A percentile compares a stretch with the other conserved stretches of the same genome.
phyloP scores from a whole-genome alignment of 331 rosid species.

The Malus hybrid region DNA sequence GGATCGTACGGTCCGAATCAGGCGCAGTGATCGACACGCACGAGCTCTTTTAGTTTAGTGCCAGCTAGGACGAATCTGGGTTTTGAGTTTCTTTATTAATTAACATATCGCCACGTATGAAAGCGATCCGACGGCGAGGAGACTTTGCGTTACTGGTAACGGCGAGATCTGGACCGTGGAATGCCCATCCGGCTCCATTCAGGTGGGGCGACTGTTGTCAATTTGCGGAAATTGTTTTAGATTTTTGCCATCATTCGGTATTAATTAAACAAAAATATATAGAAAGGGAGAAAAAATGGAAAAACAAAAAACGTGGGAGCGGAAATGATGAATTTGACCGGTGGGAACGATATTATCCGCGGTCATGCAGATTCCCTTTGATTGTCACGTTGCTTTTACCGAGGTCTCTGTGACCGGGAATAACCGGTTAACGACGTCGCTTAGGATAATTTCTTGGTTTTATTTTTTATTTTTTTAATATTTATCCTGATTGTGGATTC shows the following conservation, averaged over 20 bases:
- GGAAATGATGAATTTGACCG: slow-evolving; percentile 75
- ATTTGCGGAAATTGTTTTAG: slow-evolving; percentile 27
- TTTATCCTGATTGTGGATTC: not conserved
- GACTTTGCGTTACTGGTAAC: slow-evolving; percentile 3
- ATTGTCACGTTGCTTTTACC: slow-evolving; percentile 54
- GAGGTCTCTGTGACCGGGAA: slow-evolving; percentile 47
- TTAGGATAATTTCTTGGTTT: slow-evolving; percentile 6
- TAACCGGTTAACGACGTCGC: slow-evolving; percentile 38
- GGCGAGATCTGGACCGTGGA: slow-evolving; percentile 37
- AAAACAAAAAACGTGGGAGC: slow-evolving; percentile 36
- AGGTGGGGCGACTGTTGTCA: slow-evolving; percentile 30
- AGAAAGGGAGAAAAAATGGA: not conserved
- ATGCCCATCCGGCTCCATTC: slow-evolving; percentile 11
- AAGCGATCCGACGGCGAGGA: slow-evolving; percentile 32
- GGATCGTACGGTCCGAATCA: slow-evolving; percentile 20
- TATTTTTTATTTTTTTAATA: not conserved
- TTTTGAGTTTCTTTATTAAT: slow-evolving; percentile 4
- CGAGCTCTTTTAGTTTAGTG: slow-evolving; percentile 39
- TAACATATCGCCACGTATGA: slow-evolving; percentile 48
- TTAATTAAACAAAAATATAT: not conserved
- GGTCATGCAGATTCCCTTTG: slow-evolving; percentile 70
- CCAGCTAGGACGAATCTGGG: slow-evolving; percentile 59
- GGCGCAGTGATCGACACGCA: slow-evolving; percentile 22
- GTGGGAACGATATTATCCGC: slow-evolving; percentile 59
- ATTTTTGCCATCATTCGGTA: slow-evolving; percentile 1